phyloP scores from a whole-genome alignment of 176 grass and related monocot genomes.

The Panicum miliaceum region DNA sequence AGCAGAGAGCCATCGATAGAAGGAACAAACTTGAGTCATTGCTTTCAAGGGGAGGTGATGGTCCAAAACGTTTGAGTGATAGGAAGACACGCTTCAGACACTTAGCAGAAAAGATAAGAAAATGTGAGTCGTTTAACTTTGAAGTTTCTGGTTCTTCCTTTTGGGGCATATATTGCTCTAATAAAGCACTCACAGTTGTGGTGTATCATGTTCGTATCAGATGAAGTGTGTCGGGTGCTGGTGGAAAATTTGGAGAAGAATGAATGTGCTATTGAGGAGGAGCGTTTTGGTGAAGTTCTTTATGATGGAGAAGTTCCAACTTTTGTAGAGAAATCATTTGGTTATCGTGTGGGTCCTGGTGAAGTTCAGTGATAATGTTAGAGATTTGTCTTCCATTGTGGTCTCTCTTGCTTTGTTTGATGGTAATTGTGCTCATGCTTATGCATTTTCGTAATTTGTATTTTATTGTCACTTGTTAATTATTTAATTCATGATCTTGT shows the following conservation, averaged over 20 bases:
- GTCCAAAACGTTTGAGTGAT: not conserved
- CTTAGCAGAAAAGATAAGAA: fast-evolving
- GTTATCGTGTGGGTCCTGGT: not conserved
- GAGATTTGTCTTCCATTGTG: not conserved
- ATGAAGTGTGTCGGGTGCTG: fast-evolving
- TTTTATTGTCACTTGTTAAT: not conserved
- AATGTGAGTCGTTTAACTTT: not conserved
- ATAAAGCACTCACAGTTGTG: not conserved
- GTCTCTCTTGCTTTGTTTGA: constrained; percentile 19
- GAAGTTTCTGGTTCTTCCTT: not conserved
- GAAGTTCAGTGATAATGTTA: not conserved
- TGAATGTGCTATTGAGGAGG: not conserved
- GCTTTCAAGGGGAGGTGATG: not conserved
- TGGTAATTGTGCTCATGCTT: constrained; percentile 7
- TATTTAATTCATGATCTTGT: constrained; percentile 9
- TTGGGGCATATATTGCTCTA: not conserved
- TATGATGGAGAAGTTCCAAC: not conserved
- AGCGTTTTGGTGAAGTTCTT: not conserved
- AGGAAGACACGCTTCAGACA: no score
- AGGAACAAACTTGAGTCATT: not conserved
- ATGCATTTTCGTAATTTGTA: constrained; percentile 1
- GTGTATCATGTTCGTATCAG: constrained; percentile 19
- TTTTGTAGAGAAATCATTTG: constrained; percentile 26
- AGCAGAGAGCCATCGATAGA: constrained; percentile 1
- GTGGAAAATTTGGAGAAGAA: not conserved